Evolutionary conservation across 805 yeast genomes (phyloP), one percentile per base, ranked within the genome.

Genomic region (Metschnikowia henanensis): DNA sequence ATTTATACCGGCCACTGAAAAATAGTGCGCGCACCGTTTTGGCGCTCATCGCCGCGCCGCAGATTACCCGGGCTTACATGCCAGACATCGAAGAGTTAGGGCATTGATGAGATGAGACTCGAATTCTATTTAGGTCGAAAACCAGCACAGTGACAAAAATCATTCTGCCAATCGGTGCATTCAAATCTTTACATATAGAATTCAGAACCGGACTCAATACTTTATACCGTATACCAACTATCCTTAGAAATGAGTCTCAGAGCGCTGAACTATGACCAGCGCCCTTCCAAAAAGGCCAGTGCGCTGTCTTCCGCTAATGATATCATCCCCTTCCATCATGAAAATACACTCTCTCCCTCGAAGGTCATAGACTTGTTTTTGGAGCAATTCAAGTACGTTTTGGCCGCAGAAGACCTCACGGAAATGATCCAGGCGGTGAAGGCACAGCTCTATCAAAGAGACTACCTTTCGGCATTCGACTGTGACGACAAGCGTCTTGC

Each of bases 391-490:
- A 50, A 57, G 39, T 59, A 56, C 37, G 61, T 66, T 18, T 60
- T 72, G 13, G 65, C 58, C 8, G 57, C 72, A 0, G 67, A 62
- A 7, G 61, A 60, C 12, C 64, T 77, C 10, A 61, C 66, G 2
- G 63, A 54, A 1, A 66, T 70, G 38, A 76, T 89, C 20, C 96
- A 90, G 59, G 50, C 55, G 1, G 95, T 89, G 19, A 89, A 89
- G 56, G 73, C 81, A 1, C 78, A 80, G 45, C 67, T 89, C 16
- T 89, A 68, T 60, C 77, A 87, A 39, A 66, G 96, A 52, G 81
- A 88, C 47, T 89, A 87, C 58, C 44, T 73, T 4, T 66, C 69
- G 9, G 96, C 96, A 0, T 89, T 90, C 60, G 77, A 77, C 43
- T 64, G 68, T 39, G 81, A 76, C 39, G 74, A 69, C 35, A 82